Conservation (phyloP, 305 asterid genomes). For the Caryopteris hybrid region DNA sequence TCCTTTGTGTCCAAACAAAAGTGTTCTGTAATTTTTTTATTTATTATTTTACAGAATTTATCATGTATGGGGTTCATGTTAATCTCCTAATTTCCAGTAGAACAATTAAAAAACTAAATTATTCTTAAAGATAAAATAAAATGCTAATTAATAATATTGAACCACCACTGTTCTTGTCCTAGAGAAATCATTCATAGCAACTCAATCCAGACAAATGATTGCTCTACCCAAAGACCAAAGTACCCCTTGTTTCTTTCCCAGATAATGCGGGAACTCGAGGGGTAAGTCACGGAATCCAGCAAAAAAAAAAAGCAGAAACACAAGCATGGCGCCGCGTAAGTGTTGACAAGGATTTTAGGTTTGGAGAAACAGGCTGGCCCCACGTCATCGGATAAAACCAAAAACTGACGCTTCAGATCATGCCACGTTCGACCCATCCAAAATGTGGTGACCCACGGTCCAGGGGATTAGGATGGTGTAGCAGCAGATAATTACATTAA, state of each 20-base stretch:
- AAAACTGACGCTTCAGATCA: constrained; percentile 17
- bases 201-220: constrained; percentile 21
- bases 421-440: constrained; percentile 29
- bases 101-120: too few species aligned
- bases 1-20: too few species aligned
- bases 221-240: neutral
- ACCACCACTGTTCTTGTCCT: neutral
- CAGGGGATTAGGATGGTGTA: constrained; percentile 30
- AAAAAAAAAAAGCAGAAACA: neutral
- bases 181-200: neutral
- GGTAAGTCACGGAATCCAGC: constrained; percentile 17
- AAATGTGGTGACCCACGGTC: constrained; percentile 22
- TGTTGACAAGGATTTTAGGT: constrained; percentile 23
- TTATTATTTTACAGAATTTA: too few species aligned
- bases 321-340: constrained; percentile 44
- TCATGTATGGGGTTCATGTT: too few species aligned
- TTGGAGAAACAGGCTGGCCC: constrained; percentile 25
- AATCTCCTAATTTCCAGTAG: too few species aligned
- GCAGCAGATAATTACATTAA: neutral
- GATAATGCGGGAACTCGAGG: constrained; percentile 6
- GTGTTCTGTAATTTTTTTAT: too few species aligned
- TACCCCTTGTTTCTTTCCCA: constrained; percentile 19
- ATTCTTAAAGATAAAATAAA: too few species aligned
- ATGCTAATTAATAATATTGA: too few species aligned
- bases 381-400: constrained; percentile 35